These are phyloP conservation scores for Macadamia integrifolia DNA, from an alignment of 164 flowering plant species.

Conservation along the genomic window DNA sequence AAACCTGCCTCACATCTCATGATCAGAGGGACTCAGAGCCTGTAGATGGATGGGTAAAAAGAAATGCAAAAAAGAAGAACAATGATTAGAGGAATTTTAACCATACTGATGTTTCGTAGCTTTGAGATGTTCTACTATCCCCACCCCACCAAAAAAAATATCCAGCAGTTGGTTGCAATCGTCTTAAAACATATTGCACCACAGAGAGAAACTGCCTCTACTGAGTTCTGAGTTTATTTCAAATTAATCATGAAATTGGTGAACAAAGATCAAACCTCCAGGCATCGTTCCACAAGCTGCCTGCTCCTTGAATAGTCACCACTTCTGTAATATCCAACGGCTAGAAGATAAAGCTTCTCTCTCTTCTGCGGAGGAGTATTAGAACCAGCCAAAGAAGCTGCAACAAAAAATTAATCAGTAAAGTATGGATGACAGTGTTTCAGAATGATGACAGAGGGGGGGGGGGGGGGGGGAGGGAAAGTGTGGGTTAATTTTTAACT, in stretches of 20 bases:
- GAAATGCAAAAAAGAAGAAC: too few relatives aligned
- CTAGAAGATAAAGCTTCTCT: constrained; percentile 83
- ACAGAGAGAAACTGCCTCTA: background rate
- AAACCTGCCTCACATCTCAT: too few relatives aligned
- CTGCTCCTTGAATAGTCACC: constrained; percentile 71
- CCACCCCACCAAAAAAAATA: too few relatives aligned
- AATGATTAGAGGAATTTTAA: too few relatives aligned
- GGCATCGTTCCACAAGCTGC: constrained; percentile 59
- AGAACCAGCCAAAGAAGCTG: constrained; percentile 56
- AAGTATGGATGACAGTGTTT: background rate
- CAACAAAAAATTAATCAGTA: constrained; percentile 10
- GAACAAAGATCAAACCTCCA: constrained; percentile 52
- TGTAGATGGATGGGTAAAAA: too few relatives aligned
- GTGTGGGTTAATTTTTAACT: background rate
- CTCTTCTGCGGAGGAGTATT: constrained; percentile 49
- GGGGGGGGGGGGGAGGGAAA: background rate
- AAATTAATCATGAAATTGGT: background rate
- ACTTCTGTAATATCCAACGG: constrained; percentile 84
- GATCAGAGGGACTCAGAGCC: too few relatives aligned
- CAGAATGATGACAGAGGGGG: background rate
- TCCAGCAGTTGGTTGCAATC: too few relatives aligned
- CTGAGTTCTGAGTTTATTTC: background rate
- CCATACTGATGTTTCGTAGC: too few relatives aligned
- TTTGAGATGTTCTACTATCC: too few relatives aligned
- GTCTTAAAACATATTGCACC: too few relatives aligned